Conservation (phyloP, 2,329 filamentous ascomycete species). For the Paraphoma sp. region DNA sequence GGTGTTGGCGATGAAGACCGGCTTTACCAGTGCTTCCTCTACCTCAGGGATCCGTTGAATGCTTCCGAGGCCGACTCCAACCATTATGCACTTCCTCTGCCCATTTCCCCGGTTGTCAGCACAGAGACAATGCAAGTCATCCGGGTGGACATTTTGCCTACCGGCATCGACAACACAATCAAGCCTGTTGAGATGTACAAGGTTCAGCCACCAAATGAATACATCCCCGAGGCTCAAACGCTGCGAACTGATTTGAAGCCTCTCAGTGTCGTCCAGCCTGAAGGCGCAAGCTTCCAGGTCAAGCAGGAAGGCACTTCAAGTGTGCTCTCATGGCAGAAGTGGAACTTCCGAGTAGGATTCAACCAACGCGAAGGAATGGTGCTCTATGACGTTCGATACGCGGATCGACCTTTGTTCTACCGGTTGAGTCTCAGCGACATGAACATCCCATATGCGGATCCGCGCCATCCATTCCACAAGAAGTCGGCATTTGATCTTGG, state of each 20-base stretch:
- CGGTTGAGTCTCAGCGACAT: slow-evolving; percentile 71
- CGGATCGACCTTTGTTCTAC: slow-evolving; percentile 70
- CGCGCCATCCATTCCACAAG: slow-evolving; percentile 71
- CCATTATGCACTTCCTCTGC: slow-evolving; percentile 71
- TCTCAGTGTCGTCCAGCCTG: slow-evolving; percentile 68
- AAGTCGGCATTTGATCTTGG: slow-evolving; percentile 61
- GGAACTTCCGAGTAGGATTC: slow-evolving; percentile 73
- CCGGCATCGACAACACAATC: slow-evolving; percentile 66
- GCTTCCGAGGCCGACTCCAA: slow-evolving; percentile 67
- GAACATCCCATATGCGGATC: slow-evolving; percentile 69
- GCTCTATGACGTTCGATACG: slow-evolving; percentile 70
- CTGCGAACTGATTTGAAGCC: slow-evolving; percentile 69
- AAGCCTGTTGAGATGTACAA: slow-evolving; percentile 64
- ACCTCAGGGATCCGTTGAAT: slow-evolving; percentile 69
- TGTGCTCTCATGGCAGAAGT: slow-evolving; percentile 71
- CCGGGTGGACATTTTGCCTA: slow-evolving; percentile 73
- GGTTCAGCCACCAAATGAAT: slow-evolving; percentile 67
- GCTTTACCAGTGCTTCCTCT: slow-evolving; percentile 70
- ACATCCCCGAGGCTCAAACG: slow-evolving; percentile 68
- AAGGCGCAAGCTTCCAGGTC: slow-evolving; percentile 68
- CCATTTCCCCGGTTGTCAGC: slow-evolving; percentile 72
- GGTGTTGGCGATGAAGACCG: slow-evolving; percentile 57
- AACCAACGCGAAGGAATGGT: slow-evolving; percentile 74
- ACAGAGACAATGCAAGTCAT: slow-evolving; percentile 68
- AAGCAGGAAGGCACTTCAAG: slow-evolving; percentile 61